Conservation (phyloP, 2,329 filamentous ascomycete species). For the Arthrobotrys entomopaga region DNA sequence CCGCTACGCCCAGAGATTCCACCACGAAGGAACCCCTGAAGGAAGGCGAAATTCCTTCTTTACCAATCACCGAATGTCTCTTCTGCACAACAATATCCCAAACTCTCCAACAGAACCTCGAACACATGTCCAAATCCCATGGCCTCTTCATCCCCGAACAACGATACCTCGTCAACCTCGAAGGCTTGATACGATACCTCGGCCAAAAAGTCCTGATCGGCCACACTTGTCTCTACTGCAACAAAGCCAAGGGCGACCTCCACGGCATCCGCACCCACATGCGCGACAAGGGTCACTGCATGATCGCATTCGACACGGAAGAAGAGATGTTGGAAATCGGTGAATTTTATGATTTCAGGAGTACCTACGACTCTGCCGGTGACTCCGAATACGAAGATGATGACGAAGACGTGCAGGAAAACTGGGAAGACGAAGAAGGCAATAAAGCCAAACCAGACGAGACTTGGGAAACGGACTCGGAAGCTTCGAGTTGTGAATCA, state of each 20-base stretch:
- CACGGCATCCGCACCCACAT: conserved; percentile 93
- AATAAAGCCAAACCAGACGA: conserved; percentile 67
- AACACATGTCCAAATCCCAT: conserved; percentile 91
- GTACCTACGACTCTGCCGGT: conserved; percentile 84
- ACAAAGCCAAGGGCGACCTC: conserved; percentile 80
- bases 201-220: conserved; percentile 81
- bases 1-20: conserved; percentile 4
- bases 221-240: conserved; percentile 87
- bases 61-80: conserved; percentile 69
- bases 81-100: conserved; percentile 92
- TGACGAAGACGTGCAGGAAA: conserved; percentile 63
- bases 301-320: conserved; percentile 89
- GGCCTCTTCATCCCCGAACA: conserved; percentile 96
- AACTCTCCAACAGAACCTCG: conserved; percentile 77
- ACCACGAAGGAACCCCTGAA: conserved; percentile 42
- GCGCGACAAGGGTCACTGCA: conserved; percentile 96
- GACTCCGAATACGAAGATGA: conserved; percentile 67
- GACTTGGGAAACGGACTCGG: conserved; percentile 95
- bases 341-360: conserved; percentile 95
- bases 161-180: conserved; percentile 80
- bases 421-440: conserved; percentile 69
- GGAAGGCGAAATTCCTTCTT: conserved; percentile 51
- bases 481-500: conserved; percentile 68
- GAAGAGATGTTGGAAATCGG: conserved; percentile 93
- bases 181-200: conserved; percentile 81